Percentiles rank a stretch among this genome's conserved stretches.
Evolutionary conservation across 805 yeast genomes (phyloP).

Genomic region (Wickerhamiella alocasiicola): DNA sequence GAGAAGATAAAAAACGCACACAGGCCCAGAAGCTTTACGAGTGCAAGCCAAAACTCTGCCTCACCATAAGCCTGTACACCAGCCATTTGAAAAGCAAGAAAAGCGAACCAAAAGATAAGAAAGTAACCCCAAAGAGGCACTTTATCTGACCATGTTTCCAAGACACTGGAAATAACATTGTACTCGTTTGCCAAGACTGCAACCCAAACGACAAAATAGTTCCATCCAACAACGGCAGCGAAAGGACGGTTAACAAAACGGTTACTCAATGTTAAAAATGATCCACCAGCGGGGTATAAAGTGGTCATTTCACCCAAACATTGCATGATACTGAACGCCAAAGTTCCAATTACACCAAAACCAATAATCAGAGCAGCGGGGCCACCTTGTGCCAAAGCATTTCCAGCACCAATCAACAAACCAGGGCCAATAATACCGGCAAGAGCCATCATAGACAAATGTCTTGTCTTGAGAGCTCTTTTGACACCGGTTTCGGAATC

Average conservation of each 20-base stretch:
- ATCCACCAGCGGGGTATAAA: conserved; percentile 41
- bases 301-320: conserved; percentile 46
- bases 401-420: conserved; percentile 51
- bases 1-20: conserved; percentile 45
- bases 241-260: conserved; percentile 37
- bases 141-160: conserved; percentile 35
- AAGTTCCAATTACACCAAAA: conserved; percentile 37
- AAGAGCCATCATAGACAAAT: conserved; percentile 67
- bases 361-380: conserved; percentile 41
- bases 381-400: conserved; percentile 38
- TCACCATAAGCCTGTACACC: conserved; percentile 49
- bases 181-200: conserved; percentile 39
- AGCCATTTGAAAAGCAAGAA: conserved; percentile 35
- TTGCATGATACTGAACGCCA: conserved; percentile 43
- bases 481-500: conserved; percentile 29
- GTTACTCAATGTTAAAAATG: conserved; percentile 36
- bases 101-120: conserved; percentile 40
- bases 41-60: conserved; percentile 48
- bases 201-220: conserved; percentile 40
- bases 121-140: conserved; percentile 38
- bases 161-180: conserved; percentile 35
- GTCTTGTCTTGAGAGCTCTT: conserved; percentile 44
- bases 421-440: conserved; percentile 84
- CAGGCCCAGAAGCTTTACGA: conserved; percentile 45
- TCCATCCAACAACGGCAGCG: conserved; percentile 38